Conservation (phyloP, 2,329 filamentous ascomycete genomes). For the Rachicladosporium sp. region DNA sequence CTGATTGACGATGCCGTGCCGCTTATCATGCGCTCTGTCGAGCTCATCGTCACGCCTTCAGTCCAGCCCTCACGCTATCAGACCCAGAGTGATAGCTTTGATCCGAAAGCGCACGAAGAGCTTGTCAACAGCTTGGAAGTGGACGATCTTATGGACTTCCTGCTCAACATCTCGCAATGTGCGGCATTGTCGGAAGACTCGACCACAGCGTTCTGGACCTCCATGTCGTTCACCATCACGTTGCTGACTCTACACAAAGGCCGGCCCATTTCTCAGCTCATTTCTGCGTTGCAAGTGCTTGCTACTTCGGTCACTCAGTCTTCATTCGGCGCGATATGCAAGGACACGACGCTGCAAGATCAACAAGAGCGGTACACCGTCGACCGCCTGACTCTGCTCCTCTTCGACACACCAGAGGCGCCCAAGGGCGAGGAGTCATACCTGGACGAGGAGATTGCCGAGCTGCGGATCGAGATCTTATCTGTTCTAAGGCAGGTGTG, state of each 20-base stretch:
- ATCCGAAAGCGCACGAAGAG: constrained; percentile 24
- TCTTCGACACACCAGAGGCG: constrained; percentile 43
- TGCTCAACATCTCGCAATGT: constrained; percentile 45
- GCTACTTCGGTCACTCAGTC: constrained; percentile 51
- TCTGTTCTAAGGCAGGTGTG: constrained; percentile 45
- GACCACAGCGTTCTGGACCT: constrained; percentile 50
- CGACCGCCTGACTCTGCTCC: constrained; percentile 49
- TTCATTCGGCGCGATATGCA: constrained; percentile 54
- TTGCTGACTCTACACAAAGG: constrained; percentile 55
- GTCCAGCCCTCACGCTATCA: constrained; percentile 25
- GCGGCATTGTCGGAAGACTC: constrained; percentile 13
- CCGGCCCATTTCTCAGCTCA: constrained; percentile 51
- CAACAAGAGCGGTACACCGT: constrained; percentile 38
- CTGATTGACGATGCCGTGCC: constrained; percentile 45
- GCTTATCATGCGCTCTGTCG: constrained; percentile 33
- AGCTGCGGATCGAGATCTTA: constrained; percentile 34
- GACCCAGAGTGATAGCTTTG: constrained; percentile 12
- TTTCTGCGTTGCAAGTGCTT: constrained; percentile 53
- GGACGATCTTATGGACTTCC: constrained; percentile 49
- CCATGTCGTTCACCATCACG: constrained; percentile 54
- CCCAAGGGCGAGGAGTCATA: constrained; percentile 30
- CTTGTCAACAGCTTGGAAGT: constrained; percentile 51
- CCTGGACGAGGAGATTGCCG: constrained; percentile 29
- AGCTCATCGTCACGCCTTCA: constrained; percentile 43
- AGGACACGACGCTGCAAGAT: constrained; percentile 29